Conservation (phyloP, 192 early-diverging fungal genomes). For the Backusella psychrophila region DNA sequence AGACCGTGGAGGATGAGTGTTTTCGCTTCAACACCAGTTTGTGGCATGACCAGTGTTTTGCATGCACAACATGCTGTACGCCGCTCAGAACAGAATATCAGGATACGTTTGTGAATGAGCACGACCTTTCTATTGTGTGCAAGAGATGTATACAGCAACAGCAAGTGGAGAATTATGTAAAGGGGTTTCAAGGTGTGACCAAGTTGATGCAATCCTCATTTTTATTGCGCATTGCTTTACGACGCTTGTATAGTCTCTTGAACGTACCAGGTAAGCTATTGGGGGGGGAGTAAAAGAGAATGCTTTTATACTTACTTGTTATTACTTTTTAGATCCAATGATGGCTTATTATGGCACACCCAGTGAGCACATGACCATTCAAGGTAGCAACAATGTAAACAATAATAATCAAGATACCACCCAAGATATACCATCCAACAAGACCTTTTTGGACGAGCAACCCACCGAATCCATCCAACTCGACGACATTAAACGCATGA, state of each 20-base stretch:
- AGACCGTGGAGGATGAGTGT: slow-evolving; percentile 85
- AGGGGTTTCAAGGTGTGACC: slow-evolving; percentile 67
- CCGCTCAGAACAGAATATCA: slow-evolving; percentile 11
- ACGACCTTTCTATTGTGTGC: slow-evolving; percentile 24
- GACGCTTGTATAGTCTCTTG: slow-evolving; percentile 76
- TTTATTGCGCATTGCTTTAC: slow-evolving; percentile 79
- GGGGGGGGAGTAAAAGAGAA: neutral
- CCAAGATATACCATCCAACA: neutral
- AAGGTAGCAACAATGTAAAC: neutral
- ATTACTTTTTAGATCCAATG: neutral
- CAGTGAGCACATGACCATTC: neutral
- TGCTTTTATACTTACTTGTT: neutral
- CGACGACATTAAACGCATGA: slow-evolving; percentile 56
- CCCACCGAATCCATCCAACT: slow-evolving; percentile 37
- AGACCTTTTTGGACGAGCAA: neutral
- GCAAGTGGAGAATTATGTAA: slow-evolving; percentile 21
- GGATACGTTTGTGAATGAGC: slow-evolving; percentile 10
- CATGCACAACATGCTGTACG: slow-evolving; percentile 62
- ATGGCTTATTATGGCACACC: slow-evolving; percentile 9
- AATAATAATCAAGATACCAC: neutral
- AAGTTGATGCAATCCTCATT: slow-evolving; percentile 93
- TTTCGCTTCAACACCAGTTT: slow-evolving; percentile 58
- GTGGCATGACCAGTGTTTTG: slow-evolving; percentile 85
- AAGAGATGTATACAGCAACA: slow-evolving; percentile 31
- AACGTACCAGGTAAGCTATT: slow-evolving; percentile 33